These are phyloP conservation scores for Psilocybe cubensis DNA, from an alignment of 768 basidiomycete genomes.

Conservation along the genomic window DNA sequence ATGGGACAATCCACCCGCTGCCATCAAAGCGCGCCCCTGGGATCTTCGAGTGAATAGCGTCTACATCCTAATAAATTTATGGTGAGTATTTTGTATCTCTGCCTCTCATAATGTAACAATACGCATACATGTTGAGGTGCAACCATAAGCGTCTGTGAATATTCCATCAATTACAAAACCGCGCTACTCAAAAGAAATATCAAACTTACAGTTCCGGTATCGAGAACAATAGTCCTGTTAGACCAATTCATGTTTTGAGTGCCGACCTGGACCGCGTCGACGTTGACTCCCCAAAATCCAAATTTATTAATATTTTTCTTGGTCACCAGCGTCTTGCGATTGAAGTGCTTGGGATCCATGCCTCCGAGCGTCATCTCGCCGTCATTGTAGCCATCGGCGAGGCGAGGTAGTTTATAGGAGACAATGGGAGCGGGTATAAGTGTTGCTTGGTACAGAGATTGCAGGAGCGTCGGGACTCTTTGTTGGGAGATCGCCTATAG, in stretches of 20 bases:
- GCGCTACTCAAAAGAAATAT: not conserved
- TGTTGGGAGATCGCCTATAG: constrained; percentile 66
- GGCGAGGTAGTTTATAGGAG: constrained; percentile 81
- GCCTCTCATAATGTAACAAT: not conserved
- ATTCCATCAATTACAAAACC: not conserved
- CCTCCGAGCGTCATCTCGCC: constrained; percentile 77
- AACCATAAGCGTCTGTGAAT: constrained; percentile 14
- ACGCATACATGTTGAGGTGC: constrained; percentile 16
- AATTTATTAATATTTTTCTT: constrained; percentile 32
- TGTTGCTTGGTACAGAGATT: constrained; percentile 62
- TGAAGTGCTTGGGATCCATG: not conserved
- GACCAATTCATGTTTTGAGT: constrained; percentile 18
- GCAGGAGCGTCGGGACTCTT: constrained; percentile 66
- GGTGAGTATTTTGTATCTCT: constrained; percentile 35
- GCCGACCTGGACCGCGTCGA: constrained; percentile 15
- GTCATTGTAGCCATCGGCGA: constrained; percentile 69
- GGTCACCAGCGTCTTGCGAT: constrained; percentile 14
- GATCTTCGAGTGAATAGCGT: constrained; percentile 44
- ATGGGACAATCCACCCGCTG: constrained; percentile 54
- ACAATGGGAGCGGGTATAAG: constrained; percentile 67
- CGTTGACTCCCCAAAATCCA: constrained; percentile 11
- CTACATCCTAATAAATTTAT: constrained; percentile 42
- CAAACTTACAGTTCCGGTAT: constrained; percentile 22
- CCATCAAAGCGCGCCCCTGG: constrained; percentile 46
- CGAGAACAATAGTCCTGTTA: constrained; percentile 18